Conservation (phyloP, 2,329 filamentous ascomycete genomes). For the Sporothrix euskadiensis region DNA sequence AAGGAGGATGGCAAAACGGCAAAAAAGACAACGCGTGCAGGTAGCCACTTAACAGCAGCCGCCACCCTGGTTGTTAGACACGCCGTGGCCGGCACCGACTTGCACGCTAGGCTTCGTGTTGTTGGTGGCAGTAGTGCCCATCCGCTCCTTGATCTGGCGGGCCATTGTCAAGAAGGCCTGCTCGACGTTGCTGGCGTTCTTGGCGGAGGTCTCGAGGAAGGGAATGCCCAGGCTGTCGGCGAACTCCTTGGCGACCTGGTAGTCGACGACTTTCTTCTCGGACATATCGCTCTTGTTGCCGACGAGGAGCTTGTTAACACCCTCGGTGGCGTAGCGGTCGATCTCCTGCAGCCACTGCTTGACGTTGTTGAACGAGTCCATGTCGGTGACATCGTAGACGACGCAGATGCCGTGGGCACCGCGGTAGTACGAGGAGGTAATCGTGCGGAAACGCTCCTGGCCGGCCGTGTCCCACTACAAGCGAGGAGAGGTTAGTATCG, state of each 20-base stretch:
- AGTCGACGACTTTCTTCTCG: conserved; percentile 99
- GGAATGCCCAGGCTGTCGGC: conserved; percentile 98
- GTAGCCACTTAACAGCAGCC: conserved; percentile 40
- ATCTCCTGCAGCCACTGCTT: conserved; percentile 99
- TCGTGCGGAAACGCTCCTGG: conserved; percentile 99
- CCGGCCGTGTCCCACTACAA: conserved; percentile 95
- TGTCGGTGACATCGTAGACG: conserved; percentile 99
- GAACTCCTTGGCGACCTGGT: conserved; percentile 99
- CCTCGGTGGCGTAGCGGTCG: conserved; percentile 97
- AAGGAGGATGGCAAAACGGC: not conserved
- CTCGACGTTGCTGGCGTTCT: conserved; percentile 99
- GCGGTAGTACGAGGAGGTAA: conserved; percentile 99
- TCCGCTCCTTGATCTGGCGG: conserved; percentile 99
- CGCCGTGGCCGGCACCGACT: conserved; percentile 90
- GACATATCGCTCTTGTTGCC: conserved; percentile 99
- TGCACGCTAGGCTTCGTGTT: conserved; percentile 99
- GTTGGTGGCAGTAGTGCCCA: conserved; percentile 92
- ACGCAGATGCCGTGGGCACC: conserved; percentile 99
- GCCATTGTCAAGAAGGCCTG: conserved; percentile 99
- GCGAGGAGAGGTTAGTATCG: conserved; percentile 28
- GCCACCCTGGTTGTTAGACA: conserved; percentile 56
- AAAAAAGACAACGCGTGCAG: not conserved
- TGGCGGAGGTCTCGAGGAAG: conserved; percentile 98
- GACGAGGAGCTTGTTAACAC: conserved; percentile 98
- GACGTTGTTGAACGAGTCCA: conserved; percentile 99